Base-by-base conservation (phyloP, 345 rosid genomes). In the Hibiscus trionum region DNA sequence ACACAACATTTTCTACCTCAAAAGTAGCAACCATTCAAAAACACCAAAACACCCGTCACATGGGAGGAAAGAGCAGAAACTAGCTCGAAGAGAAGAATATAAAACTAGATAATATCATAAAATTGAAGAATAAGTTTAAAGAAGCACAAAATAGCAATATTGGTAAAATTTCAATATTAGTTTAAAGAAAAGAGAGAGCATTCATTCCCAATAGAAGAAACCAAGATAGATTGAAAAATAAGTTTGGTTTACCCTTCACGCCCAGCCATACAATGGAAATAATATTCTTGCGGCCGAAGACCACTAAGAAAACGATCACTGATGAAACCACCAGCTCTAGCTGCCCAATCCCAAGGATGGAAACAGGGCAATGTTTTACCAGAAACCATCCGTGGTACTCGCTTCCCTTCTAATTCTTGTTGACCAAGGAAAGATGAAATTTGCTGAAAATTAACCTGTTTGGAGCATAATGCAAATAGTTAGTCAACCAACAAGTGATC, bases 261-360 rank as follows among this genome's bases (percentile, higher is more conserved):
- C 63, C 99, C 99, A 78, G 99, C 97, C 99, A 95, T 95, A 85
- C 99, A 95, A 78, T 95, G 99, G 78, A 92, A 95, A 79, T 91
- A 95, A 83, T 95, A 95, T 78, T 95, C 99, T 85, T 95, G 99
- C n/a, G 97, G 99, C 26, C 97, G 99, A 82, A 95, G 97, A 70
- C 99, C 99, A 61, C 92, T 85, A 68, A 95, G 97, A 77, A 95
- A 95, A 68, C 99, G 93, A 76, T 95, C 99, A 71, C 86, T 87
- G 70, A 95, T 90, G 77, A 88, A 95, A 57, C 99, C 99, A 21
- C 99, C 99, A 73, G 99, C 96, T 64, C 99, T 88, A 61, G 99
- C 89, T 73, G 90, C 83, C 97, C 97, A 95, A 79, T 95, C 99
- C 97, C 97, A 95, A 14, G 97, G 91, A 74, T 86, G 91, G 84